Base-by-base conservation (phyloP, 306 rosid genomes). In the Casuarina cunninghamiana region DNA sequence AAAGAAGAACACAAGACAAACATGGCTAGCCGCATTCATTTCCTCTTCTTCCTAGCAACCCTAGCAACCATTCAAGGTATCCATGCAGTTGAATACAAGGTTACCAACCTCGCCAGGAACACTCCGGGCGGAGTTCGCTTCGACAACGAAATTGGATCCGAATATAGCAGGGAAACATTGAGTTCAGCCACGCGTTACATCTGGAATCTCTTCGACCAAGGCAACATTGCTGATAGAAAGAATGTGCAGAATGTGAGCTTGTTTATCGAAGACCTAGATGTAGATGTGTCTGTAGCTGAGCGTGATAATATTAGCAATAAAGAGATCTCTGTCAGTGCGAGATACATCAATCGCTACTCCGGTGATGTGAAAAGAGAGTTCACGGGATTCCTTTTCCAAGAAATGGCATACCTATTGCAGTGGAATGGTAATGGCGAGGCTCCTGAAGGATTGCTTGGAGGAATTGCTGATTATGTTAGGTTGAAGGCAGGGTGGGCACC, bases 401-500 rank as follows among this genome's bases (percentile, higher is more conserved):
- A 89, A 71, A 45, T 83, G 84, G 69, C 88, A 0, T 89, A 84
- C n/a, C 2, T 80, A 3, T 77, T 66, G 90, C 83, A 70, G 77
- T 82, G 86, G 87, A 73, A 78, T 5, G 88, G 84, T 2, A 82
- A 80, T 0, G 69, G 78, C 1, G 10, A 48, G 11, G 83, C 84
- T 12, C 90, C 90, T 0, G 32, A 38, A 0, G 85, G 79, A 42
- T 62, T 86, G 74, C 69, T 79, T 0, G 88, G 86, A 73, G 87
- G 90, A 53, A 78, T 84, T 2, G 92, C 90, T 0, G 90, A 88
- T 61, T 88, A 67, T 45, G 78, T 86, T 78, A 82, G 87, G 81
- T 57, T 86, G 75, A 86, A 77, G 53, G 69, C 85, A 1, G 84
- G 85, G 3, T 86, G 61, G 3, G 81, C 73, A 4, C 60, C 79